Evolutionary conservation across 352 stramenopile genomes (phyloP).

Genomic region (Phytopythium mirpurense): DNA sequence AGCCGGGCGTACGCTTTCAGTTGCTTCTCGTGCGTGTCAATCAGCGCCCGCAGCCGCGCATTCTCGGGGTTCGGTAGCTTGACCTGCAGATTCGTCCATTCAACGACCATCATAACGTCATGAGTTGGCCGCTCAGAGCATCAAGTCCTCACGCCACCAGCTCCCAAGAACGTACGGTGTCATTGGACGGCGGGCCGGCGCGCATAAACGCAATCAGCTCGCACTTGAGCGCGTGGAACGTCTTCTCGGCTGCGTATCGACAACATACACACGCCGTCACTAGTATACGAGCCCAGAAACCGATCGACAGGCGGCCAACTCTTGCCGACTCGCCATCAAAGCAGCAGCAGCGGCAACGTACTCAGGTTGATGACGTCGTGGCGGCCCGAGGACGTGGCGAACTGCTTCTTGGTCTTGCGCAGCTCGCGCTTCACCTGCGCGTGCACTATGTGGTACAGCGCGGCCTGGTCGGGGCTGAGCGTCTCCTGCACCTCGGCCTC

Average conservation of each 20-base stretch:
- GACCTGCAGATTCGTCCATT: conserved; percentile 25
- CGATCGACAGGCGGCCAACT: no score
- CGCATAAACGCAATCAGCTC: conserved; percentile 60
- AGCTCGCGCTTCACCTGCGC: conserved; percentile 56
- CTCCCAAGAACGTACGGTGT: conserved; percentile 23
- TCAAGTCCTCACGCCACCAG: neutral
- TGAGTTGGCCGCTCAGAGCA: neutral
- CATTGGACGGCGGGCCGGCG: conserved; percentile 36
- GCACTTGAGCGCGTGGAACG: conserved; percentile 55
- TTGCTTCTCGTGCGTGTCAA: conserved; percentile 41
- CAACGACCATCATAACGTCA: neutral
- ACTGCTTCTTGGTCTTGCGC: conserved; percentile 63
- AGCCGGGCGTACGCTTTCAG: conserved; percentile 36
- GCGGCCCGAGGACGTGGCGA: conserved; percentile 45
- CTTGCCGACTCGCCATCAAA: no score
- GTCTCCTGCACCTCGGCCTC: conserved; percentile 34
- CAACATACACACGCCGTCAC: no score
- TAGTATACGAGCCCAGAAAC: no score
- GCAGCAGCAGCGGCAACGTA: conserved; percentile 19
- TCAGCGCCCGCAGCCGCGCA: conserved; percentile 37
- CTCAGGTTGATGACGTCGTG: conserved; percentile 65
- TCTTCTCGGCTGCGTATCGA: conserved; percentile 35
- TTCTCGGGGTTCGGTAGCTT: conserved; percentile 62
- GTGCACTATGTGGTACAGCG: conserved; percentile 55
- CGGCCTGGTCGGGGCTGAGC: conserved; percentile 45